phyloP scores from a whole-genome alignment of 2,329 filamentous ascomycete species.

The Waltergamsia citrina region DNA sequence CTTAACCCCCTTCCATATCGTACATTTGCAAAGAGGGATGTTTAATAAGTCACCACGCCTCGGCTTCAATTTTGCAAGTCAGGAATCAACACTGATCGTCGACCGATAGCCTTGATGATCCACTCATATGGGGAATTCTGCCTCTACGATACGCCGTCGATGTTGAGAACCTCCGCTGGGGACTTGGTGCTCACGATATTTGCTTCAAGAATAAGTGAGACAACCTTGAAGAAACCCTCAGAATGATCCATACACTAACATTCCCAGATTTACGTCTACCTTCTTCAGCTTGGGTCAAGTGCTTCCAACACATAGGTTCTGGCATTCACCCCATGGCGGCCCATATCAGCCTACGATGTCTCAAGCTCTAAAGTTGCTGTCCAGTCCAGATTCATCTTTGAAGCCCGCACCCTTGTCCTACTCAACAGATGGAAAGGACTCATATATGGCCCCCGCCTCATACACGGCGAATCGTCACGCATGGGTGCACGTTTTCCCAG shows the following conservation, averaged over 20 bases:
- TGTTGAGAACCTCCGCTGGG: slow-evolving; percentile 74
- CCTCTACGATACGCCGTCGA: slow-evolving; percentile 65
- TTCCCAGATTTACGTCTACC: slow-evolving; percentile 50
- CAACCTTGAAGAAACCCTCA: background rate
- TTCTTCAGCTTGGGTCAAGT: slow-evolving; percentile 91
- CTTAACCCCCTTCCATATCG: slow-evolving; percentile 1
- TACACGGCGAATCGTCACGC: slow-evolving; percentile 60
- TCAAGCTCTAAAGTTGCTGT: slow-evolving; percentile 77
- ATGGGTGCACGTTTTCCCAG: slow-evolving; percentile 95
- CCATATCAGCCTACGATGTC: slow-evolving; percentile 84
- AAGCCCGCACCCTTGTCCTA: slow-evolving; percentile 33
- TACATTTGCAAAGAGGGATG: too few species aligned
- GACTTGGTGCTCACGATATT: slow-evolving; percentile 87
- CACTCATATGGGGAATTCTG: slow-evolving; percentile 84
- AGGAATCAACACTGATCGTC: slow-evolving; percentile 6
- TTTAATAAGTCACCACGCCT: background rate
- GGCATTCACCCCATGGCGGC: slow-evolving; percentile 72
- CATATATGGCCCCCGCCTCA: slow-evolving; percentile 61
- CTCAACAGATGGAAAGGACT: slow-evolving; percentile 57
- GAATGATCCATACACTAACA: background rate
- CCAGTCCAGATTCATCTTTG: slow-evolving; percentile 26
- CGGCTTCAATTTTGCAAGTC: background rate
- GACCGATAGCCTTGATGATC: slow-evolving; percentile 71
- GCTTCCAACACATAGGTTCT: slow-evolving; percentile 74
- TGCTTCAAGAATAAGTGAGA: slow-evolving; percentile 79